Evolutionary conservation across 2,329 filamentous ascomycete genomes (phyloP).

Genomic region (Aureobasidium subglaciale): DNA sequence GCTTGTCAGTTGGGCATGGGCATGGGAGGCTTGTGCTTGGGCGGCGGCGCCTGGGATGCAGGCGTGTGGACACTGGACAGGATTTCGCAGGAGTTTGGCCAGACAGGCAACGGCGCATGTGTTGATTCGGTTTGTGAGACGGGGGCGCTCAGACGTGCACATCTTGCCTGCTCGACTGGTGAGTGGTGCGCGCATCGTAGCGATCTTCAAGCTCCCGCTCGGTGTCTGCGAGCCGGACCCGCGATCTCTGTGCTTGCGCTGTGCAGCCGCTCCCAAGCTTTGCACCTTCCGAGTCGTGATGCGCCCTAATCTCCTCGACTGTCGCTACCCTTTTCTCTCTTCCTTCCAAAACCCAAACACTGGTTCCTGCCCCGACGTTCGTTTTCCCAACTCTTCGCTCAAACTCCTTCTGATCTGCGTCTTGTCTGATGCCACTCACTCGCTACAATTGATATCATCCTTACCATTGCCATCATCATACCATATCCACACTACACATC

Average conservation of each 20-base stretch:
- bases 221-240: conserved; percentile 13
- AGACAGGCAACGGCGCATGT: conserved; percentile 14
- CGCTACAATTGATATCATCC: conserved; percentile 1
- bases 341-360: conserved; percentile 9
- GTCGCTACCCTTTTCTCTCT: conserved; percentile 15
- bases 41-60: neutral
- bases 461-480: neutral
- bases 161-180: neutral
- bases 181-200: conserved; percentile 4
- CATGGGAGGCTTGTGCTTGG: neutral
- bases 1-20: neutral
- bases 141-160: conserved; percentile 3
- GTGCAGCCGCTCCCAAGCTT: conserved; percentile 13
- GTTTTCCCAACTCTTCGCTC: neutral
- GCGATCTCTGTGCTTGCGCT: conserved; percentile 11
- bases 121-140: conserved; percentile 13
- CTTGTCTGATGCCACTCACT: neutral
- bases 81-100: too few species aligned
- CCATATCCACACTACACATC: neutral
- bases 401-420: conserved; percentile 7
- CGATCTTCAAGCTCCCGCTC: conserved; percentile 15
- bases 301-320: conserved; percentile 11
- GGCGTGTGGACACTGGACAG: too few species aligned
- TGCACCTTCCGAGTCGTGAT: conserved; percentile 15
- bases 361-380: conserved; percentile 12